Conservation (phyloP, 1,284 basidiomycete species). For the Pseudozyma tsukubaensis region DNA sequence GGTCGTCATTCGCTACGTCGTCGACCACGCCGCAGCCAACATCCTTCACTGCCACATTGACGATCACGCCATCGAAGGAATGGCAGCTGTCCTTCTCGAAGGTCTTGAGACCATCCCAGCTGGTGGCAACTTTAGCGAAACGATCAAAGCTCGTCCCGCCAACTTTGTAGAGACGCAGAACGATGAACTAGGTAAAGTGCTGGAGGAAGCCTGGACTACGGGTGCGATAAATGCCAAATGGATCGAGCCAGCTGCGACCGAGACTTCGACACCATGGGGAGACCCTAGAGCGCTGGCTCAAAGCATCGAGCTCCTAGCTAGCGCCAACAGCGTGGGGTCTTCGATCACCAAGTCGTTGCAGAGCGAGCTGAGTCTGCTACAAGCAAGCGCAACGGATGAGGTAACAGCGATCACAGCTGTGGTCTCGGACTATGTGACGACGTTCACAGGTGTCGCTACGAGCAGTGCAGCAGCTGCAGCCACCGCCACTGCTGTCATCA, state of each 20-base stretch:
- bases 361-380: constrained; percentile 19
- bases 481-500: neutral
- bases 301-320: constrained; percentile 43
- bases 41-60: constrained; percentile 56
- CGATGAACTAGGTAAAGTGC: constrained; percentile 35
- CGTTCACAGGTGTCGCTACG: constrained; percentile 20
- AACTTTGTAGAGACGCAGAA: constrained; percentile 35
- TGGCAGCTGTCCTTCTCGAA: constrained; percentile 53
- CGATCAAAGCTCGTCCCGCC: constrained; percentile 22
- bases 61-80: constrained; percentile 52
- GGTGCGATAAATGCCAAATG: constrained; percentile 21
- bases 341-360: constrained; percentile 39
- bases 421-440: constrained; percentile 22
- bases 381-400: constrained; percentile 26
- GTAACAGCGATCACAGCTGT: constrained; percentile 39
- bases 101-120: constrained; percentile 48
- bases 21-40: constrained; percentile 49
- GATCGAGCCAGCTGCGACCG: constrained; percentile 32
- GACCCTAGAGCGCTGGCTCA: constrained; percentile 41
- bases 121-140: constrained; percentile 42
- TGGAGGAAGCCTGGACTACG: constrained; percentile 22
- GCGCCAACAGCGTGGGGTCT: constrained; percentile 41
- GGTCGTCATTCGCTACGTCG: constrained; percentile 49
- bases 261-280: constrained; percentile 41
- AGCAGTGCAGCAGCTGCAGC: constrained; percentile 9